phyloP scores from a whole-genome alignment of 345 rosid genomes.

The Salix dunnii region DNA sequence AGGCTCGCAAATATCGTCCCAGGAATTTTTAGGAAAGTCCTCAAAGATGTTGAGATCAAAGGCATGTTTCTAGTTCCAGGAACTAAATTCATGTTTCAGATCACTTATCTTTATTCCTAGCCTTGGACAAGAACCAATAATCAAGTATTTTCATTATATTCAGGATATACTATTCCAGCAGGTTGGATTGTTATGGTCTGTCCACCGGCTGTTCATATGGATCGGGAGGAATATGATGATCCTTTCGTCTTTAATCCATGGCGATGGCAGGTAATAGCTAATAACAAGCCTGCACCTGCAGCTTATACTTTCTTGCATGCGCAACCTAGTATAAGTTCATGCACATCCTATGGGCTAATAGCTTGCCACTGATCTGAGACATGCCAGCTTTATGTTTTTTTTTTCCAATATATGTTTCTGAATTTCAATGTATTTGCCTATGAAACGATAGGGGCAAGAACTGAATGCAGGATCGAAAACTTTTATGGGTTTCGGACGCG shows the following conservation, averaged over 20 bases:
- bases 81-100: no score
- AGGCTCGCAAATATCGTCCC: conserved; percentile 32
- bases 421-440: neutral
- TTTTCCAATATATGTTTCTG: no score
- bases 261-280: conserved; percentile 37
- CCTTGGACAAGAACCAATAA: no score
- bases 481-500: neutral
- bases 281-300: no score
- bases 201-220: conserved; percentile 19
- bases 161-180: conserved; percentile 44
- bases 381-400: no score
- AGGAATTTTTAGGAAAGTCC: conserved; percentile 33
- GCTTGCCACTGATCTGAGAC: no score
- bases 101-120: no score
- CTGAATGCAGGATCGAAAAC: neutral
- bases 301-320: no score
- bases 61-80: conserved; percentile 13
- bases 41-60: conserved; percentile 32
- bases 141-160: no score
- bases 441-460: neutral
- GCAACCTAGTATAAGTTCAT: no score
- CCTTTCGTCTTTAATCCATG: conserved; percentile 29
- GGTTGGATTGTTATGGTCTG: conserved; percentile 17
- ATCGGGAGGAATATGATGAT: conserved; percentile 9
- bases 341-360: no score